Evolutionary conservation across 2,329 filamentous ascomycete species (phyloP).

Genomic region (Neophaeococcomyces aloes): DNA sequence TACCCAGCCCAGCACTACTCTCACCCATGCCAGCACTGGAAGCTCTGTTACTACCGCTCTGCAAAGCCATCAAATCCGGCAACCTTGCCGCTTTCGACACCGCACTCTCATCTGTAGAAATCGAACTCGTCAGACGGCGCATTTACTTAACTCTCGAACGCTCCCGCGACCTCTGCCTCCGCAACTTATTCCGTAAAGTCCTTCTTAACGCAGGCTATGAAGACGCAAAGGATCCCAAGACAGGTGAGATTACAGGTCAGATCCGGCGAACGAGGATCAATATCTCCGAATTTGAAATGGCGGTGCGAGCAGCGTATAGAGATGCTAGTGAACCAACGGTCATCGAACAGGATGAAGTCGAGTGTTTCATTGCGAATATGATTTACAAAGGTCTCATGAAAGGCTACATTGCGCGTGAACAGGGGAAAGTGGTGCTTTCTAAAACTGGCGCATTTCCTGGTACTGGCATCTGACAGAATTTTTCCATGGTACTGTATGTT

Average conservation of each 20-base stretch:
- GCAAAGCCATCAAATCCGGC: slow-evolving; percentile 66
- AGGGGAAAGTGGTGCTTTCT: slow-evolving; percentile 81
- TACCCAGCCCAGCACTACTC: slow-evolving; percentile 64
- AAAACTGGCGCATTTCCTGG: slow-evolving; percentile 85
- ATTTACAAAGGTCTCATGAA: slow-evolving; percentile 99
- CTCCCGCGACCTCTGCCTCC: slow-evolving; percentile 78
- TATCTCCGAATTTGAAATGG: slow-evolving; percentile 73
- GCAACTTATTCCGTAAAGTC: slow-evolving; percentile 85
- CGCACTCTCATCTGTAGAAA: slow-evolving; percentile 69
- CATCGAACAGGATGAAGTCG: slow-evolving; percentile 83
- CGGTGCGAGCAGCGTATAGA: slow-evolving; percentile 61
- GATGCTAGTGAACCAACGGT: slow-evolving; percentile 40
- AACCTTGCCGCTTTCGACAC: slow-evolving; percentile 75
- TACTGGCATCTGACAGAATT: slow-evolving; percentile 62
- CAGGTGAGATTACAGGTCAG: slow-evolving; percentile 27
- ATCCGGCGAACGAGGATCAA: slow-evolving; percentile 64
- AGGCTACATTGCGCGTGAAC: slow-evolving; percentile 89
- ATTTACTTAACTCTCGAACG: slow-evolving; percentile 93
- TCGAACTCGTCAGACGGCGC: slow-evolving; percentile 84
- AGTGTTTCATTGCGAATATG: slow-evolving; percentile 89
- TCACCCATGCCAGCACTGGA: slow-evolving; percentile 66
- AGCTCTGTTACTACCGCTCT: slow-evolving; percentile 66
- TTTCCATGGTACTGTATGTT: no score
- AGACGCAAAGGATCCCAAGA: slow-evolving; percentile 58
- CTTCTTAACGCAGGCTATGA: slow-evolving; percentile 78